Conservation (phyloP, 805 yeast genomes). For the Saccharomycopsis sp. region DNA sequence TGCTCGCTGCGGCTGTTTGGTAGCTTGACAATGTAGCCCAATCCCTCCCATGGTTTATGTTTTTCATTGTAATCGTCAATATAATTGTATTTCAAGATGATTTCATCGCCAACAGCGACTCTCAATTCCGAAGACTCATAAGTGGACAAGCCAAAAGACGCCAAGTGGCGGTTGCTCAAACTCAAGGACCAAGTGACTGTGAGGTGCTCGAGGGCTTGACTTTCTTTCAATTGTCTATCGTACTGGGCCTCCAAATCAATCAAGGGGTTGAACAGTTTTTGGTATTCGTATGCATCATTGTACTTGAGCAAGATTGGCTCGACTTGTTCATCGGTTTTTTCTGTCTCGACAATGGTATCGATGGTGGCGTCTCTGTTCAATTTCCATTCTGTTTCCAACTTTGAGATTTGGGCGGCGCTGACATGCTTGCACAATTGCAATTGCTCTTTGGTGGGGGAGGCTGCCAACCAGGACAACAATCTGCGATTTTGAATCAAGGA, state of each 20-base stretch:
- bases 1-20: conserved; percentile 62
- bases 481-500: conserved; percentile 73
- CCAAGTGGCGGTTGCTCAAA: conserved; percentile 54
- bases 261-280: conserved; percentile 74
- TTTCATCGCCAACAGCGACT: conserved; percentile 80
- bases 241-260: conserved; percentile 75
- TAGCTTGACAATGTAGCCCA: conserved; percentile 60
- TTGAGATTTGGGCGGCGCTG: conserved; percentile 53
- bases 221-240: conserved; percentile 65
- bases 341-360: conserved; percentile 49
- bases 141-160: conserved; percentile 58
- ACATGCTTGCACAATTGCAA: conserved; percentile 43
- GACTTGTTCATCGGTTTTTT: conserved; percentile 42
- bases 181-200: conserved; percentile 68
- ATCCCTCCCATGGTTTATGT: conserved; percentile 57
- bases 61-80: conserved; percentile 30
- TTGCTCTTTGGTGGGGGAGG: conserved; percentile 53
- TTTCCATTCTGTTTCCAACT: conserved; percentile 77
- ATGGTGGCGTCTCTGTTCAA: conserved; percentile 60
- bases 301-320: conserved; percentile 70
- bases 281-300: conserved; percentile 77
- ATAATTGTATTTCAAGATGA: conserved; percentile 49
- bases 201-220: conserved; percentile 66
- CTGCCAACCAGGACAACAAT: conserved; percentile 75
- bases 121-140: conserved; percentile 56